These are phyloP conservation scores for Thinopyrum elongatum DNA, from an alignment of 176 grass and related monocot species.

Conservation along the genomic window DNA sequence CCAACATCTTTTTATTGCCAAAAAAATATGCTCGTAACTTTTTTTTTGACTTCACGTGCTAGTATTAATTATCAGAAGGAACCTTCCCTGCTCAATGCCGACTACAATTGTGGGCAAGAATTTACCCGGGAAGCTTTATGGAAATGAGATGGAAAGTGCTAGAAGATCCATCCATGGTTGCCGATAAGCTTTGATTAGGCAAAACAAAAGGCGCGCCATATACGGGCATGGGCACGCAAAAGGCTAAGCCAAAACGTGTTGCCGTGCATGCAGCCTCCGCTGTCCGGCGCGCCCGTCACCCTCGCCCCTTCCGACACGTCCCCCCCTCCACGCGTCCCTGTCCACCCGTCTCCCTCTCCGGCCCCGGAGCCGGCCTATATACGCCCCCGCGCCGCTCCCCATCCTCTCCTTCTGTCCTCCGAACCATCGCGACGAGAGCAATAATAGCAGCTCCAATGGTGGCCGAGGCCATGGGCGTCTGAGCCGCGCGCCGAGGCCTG, in stretches of 20 bases:
- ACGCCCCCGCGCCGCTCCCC: constrained; percentile 20
- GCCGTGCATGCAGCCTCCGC: constrained; percentile 21
- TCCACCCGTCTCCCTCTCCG: background rate
- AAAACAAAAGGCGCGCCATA: background rate
- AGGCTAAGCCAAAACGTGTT: constrained; percentile 26
- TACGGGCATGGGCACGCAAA: background rate
- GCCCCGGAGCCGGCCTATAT: constrained; percentile 15
- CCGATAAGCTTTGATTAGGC: background rate
- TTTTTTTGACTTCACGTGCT: no score
- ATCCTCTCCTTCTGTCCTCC: background rate
- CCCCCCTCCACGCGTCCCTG: constrained; percentile 5
- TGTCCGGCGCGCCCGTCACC: constrained; percentile 41
- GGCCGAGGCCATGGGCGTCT: background rate
- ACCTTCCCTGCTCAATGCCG: no score
- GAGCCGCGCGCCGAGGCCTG: constrained; percentile 9
- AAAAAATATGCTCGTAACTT: no score
- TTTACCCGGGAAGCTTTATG: no score
- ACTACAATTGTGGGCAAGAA: no score
- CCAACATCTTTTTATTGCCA: no score
- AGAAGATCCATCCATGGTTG: no score
- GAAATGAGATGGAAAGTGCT: no score
- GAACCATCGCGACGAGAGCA: background rate
- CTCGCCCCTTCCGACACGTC: constrained; percentile 41
- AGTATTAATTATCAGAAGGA: no score
- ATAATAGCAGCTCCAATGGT: background rate